phyloP scores from a whole-genome alignment of 371 early-diverging fungal species.

The Lichtheimia corymbifera region DNA sequence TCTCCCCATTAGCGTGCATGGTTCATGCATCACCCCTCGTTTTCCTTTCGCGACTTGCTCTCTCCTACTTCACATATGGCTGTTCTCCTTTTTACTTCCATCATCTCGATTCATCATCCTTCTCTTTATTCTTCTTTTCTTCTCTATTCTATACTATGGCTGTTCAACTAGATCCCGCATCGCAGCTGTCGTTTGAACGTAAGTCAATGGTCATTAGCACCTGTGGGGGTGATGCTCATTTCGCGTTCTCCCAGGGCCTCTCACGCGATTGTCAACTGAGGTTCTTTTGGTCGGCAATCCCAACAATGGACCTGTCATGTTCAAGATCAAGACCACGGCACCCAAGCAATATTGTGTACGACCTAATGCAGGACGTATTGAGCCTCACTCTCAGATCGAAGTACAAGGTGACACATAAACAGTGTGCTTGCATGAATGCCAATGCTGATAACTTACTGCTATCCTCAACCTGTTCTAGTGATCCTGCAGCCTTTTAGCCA shows the following conservation, averaged over 20 bases:
- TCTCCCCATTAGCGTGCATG: no score
- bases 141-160: constrained; percentile 12
- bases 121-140: constrained; percentile 3
- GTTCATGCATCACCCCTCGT: no score
- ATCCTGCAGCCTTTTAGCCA: constrained; percentile 77
- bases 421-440: not conserved
- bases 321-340: constrained; percentile 94
- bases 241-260: constrained; percentile 55
- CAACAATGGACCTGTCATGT: constrained; percentile 62
- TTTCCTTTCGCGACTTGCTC: not conserved
- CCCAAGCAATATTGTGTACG: constrained; percentile 91
- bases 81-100: not conserved
- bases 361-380: constrained; percentile 83
- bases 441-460: no score
- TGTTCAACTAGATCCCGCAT: constrained; percentile 14
- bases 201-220: not conserved
- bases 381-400: constrained; percentile 56
- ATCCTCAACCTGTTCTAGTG: constrained; percentile 35
- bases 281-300: constrained; percentile 60
- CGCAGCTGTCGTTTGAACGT: constrained; percentile 19
- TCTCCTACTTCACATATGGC: not conserved
- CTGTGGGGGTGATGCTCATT: not conserved
- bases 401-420: constrained; percentile 59
- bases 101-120: not conserved
- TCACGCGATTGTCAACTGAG: constrained; percentile 58